Percentiles rank a stretch among this genome's conserved stretches.
These are phyloP conservation scores for Cajanus cajan DNA, from an alignment of 306 rosid genomes.

Conservation along the genomic window DNA sequence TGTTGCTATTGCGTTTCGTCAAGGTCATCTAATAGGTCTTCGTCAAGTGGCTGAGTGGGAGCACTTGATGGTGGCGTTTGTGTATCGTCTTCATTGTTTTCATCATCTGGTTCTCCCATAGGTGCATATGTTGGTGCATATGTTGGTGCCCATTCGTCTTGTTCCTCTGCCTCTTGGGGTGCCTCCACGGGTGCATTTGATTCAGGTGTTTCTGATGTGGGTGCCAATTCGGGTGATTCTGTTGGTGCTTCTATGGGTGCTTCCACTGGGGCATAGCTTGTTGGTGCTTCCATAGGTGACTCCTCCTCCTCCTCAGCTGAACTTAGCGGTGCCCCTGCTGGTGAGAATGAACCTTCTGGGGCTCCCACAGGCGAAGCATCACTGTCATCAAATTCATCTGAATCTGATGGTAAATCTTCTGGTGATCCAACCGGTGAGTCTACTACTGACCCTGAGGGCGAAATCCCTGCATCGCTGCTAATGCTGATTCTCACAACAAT, in stretches of 20 bases:
- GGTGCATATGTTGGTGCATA: not conserved
- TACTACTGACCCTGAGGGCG: not conserved
- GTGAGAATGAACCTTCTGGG: not conserved
- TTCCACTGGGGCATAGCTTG: not conserved
- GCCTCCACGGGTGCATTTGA: not conserved
- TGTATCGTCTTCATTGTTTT: not conserved
- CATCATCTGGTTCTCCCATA: not conserved
- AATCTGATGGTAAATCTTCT: constrained; percentile 12
- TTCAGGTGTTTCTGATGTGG: not conserved
- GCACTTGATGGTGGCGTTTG: not conserved
- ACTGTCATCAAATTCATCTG: not conserved
- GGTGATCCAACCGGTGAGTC: constrained; percentile 29
- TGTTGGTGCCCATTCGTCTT: not conserved
- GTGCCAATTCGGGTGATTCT: not conserved
- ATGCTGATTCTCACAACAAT: not conserved
- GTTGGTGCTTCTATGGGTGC: not conserved
- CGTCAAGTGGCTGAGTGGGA: not conserved
- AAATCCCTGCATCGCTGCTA: not conserved
- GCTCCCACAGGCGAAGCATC: not conserved
- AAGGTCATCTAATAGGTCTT: not conserved
- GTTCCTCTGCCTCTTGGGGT: not conserved
- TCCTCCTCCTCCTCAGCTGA: not conserved
- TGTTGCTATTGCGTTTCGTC: not conserved
- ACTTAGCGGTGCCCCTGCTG: not conserved
- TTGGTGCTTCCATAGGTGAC: not conserved